Base-by-base conservation (phyloP, 257 asterid species). In the Petunia secreta region DNA sequence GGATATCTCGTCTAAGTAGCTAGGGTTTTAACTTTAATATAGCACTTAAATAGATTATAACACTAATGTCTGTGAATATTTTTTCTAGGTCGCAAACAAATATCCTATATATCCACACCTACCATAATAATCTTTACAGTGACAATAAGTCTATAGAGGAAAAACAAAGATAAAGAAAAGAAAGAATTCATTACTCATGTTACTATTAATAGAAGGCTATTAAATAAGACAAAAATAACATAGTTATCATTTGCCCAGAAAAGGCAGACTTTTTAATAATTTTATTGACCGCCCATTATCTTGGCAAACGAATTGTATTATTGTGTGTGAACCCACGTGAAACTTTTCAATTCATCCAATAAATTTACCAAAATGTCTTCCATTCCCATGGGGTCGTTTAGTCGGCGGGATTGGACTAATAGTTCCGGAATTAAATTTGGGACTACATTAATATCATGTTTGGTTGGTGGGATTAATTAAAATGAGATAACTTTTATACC, bases 291-390 rank as follows among this genome's bases (percentile, higher is more conserved):
- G 5, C 38, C 75, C 75, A 41, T 14, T 9, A 66, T 15, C n/a
- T 37, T 40, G 75, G 54, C 37, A 66, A 66, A 41, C 40, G 1
- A 66, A 41, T 66, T 41, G 37, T 40, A 66, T 66, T 66, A 66
- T 66, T 66, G 75, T 14, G 37, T 40, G 37, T 40, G 75, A 66
- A 66, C 75, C 75, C 75, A 66, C 53, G 75, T 41, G 75, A 66
- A 41, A 41, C 37, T 66, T 41, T 66, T 66, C 53, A 66, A 40
- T 40, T 40, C 6, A 4, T 14, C 54, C 75, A 15, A 66, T 66
- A 41, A 7, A 66, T 1, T n/a, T 66, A 6, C 50, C 6, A 66
- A n/a, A 13, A 15, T 66, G 50, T 41, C 50, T 66, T 66, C 14
- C 15, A 66, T 2, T 66, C 54, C 25, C 25, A 25, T 25, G 25